Base-by-base conservation (phyloP, 2,329 filamentous ascomycete genomes). In the Aureobasidium subglaciale region DNA sequence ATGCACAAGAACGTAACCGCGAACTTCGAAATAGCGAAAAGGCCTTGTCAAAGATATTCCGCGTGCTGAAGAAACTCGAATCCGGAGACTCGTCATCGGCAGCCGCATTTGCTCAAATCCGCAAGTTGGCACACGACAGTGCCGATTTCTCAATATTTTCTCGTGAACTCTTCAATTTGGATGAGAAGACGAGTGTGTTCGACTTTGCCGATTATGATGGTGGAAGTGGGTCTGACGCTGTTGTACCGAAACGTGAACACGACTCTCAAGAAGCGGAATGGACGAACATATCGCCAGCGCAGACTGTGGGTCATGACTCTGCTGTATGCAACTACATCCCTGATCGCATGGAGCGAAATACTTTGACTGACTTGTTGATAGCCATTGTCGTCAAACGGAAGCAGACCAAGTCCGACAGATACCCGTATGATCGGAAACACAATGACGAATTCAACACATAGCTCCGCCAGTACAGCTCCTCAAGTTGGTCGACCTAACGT, bases 21-120 rank as follows among this genome's bases (percentile, higher is more conserved):
- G 50, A 55, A 15, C 50, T 55, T 29, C 38, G 50, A 24, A 55
- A 55, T 38, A 25, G 20, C 16, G 50, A 55, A 45, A 55, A 55
- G 30, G 50, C 50, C 10, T 34, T 55, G 13, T 37, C 50, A 4
- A 43, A 45, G 24, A 40, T 55, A 22, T 55, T 45, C 45, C 40
- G 50, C 22, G 50, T 37, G 30, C n/a, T 55, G 32, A 43, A 40
- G 18, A 55, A 55, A 22, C 22, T 55, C 20, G 50, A 55, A 29
- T 22, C 20, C 15, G 50, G 50, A 10, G 40, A 55, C 13, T 37
- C 50, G 24, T 20, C 50, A 1, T 55, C 50, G 15, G 13, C 15
- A 8, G 29, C 50, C 18, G 25, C 49, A 13, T 55, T 55, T 15
- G 8, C 38, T 22, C 38, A 55, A 32, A 55, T 55, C 30, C 35